Evolutionary conservation across 371 early-diverging fungal genomes (phyloP), one percentile per base, ranked within the genome.

Genomic region (Mortierella sp.): DNA sequence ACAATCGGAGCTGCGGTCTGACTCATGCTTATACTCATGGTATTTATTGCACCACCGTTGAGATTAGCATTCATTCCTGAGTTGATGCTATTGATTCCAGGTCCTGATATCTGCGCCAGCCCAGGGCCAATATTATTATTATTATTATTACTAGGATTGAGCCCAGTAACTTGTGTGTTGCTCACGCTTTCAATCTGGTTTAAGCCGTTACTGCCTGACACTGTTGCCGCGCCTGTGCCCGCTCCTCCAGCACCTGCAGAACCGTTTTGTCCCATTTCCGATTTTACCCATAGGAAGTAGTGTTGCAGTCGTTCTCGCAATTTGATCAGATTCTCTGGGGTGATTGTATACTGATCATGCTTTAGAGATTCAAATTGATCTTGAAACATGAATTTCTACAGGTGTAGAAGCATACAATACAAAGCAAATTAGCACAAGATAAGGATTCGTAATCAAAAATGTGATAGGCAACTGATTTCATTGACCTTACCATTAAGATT

Each of bases 371-470:
- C 83, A n/a, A 87, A 66, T 61, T 90, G 90, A 61, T 88, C 89
- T 66, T 90, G 85, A 72, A 88, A 86, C 86, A 89, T 84, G 61
- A 85, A 85, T 68, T 90, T 90, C 81, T 80, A 70, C 43, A 29
- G 40, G 37, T 17, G 19, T 22, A 13, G n/a, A 49, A n/a, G 19
- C 5, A 15, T 28, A 26, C 31, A 19, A 7, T 47, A 35, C 7
- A 26, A 26, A 47, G 3, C 26, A 66, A 58, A 40, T 31, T 28
- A 34, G 53, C 17, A 2, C 2, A 26, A 15, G 23, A 51, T 4
- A 8, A 51, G n/a, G 45, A 42, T 4, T 8, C 13, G 22, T 45
- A 43, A 43, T 45, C 3, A 7, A 23, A 28, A 23, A 61, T 15
- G 9, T 23, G 17, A 34, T 4, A 28, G 10, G 47, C 26, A 19